Base-by-base conservation (phyloP, 345 rosid species). In the Isatis tinctoria region DNA sequence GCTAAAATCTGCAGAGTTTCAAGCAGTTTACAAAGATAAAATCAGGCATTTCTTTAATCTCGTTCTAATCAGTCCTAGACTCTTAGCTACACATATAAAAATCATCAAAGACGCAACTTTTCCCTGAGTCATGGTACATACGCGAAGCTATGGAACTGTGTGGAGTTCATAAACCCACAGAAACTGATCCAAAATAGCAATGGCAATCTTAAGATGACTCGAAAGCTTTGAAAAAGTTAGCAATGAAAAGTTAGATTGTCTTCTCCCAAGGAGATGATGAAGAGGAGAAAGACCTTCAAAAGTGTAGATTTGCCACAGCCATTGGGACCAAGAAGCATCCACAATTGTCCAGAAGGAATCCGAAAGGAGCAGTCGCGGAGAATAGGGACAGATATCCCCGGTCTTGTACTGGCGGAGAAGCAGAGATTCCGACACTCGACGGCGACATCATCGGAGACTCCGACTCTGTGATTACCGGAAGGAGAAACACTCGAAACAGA, bases 241-340 rank as follows among this genome's bases (percentile, higher is more conserved):
- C n/a, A n/a, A n/a, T n/a, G n/a, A n/a, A n/a, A n/a, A n/a, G n/a
- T n/a, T n/a, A n/a, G n/a, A n/a, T n/a, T n/a, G n/a, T n/a, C n/a
- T n/a, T n/a, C n/a, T n/a, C n/a, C n/a, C n/a, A n/a, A n/a, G 35
- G 24, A 22, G 24, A 22, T 22, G 24, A 22, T 22, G 24, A 22
- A 22, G 24, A 22, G 24, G 24, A 22, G 24, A 22, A 22, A 22
- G 41, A 91, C 98, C 96, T 91, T 94, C 78, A 94, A 84, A 79
- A 91, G 95, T 47, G 97, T 94, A 64, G 98, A 94, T 85, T 94
- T 94, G 0, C 98, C 98, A 73, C 96, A 94, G 12, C 98, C 97
- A 74, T 94, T 94, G 45, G 98, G 98, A 9, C 98, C 97, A 68
- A 91, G 97, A 79, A 91, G 82, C 97, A 94, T 91, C 96, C 98